These are phyloP conservation scores for Voacanga thouarsii DNA, from an alignment of 257 asterid species.

Conservation along the genomic window DNA sequence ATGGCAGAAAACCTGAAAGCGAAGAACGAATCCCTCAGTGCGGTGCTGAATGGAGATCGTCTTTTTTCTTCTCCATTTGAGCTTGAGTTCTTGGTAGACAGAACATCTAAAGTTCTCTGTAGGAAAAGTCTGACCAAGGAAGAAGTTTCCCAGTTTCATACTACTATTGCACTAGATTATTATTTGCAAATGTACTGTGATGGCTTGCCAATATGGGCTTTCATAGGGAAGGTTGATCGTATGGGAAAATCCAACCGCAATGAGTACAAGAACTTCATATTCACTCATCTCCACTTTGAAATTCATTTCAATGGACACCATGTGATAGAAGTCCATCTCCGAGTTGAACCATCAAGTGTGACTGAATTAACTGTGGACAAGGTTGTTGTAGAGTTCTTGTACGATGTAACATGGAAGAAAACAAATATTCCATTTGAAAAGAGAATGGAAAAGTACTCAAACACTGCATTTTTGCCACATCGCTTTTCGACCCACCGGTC, in stretches of 20 bases:
- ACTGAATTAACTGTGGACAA: conserved; percentile 19
- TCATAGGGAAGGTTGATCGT: conserved; percentile 15
- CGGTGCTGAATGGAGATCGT: conserved; percentile 21
- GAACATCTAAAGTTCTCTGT: conserved; percentile 7
- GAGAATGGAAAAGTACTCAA: conserved; percentile 16
- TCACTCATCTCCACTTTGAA: conserved; percentile 1
- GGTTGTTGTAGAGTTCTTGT: conserved; percentile 21
- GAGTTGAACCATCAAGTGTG: not conserved
- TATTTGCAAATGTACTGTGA: conserved; percentile 24
- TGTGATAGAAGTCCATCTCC: not conserved
- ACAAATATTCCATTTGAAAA: conserved; percentile 12
- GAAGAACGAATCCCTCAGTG: conserved; percentile 21
- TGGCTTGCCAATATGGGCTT: conserved; percentile 26
- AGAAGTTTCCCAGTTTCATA: conserved; percentile 22
- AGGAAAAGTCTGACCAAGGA: conserved; percentile 21
- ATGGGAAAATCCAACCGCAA: conserved; percentile 2
- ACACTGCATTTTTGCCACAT: conserved; percentile 4
- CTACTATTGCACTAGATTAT: conserved; percentile 20
- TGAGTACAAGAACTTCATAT: conserved; percentile 17
- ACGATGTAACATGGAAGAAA: conserved; percentile 18
- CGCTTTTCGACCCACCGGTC: conserved; percentile 14
- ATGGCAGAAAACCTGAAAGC: conserved; percentile 13
- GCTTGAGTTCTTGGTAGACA: conserved; percentile 20
- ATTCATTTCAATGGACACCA: conserved; percentile 15
- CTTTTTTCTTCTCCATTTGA: conserved; percentile 21